Conservation (phyloP, 75 land plant genomes). For the Pinus tabuliformis region DNA sequence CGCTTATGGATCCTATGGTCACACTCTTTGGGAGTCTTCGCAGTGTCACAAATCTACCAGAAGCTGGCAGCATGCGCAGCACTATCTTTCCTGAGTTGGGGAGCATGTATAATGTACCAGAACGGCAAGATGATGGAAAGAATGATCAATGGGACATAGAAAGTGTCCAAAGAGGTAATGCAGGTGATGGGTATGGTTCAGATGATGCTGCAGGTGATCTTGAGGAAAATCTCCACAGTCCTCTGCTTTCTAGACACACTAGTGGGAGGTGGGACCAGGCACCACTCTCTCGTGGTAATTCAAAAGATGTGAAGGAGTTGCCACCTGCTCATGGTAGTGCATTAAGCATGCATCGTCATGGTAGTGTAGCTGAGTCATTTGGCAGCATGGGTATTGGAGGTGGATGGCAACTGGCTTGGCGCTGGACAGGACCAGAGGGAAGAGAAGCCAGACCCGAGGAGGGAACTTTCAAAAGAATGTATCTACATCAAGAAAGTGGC, state of each 20-base stretch:
- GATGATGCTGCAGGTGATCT: constrained; percentile 41
- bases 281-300: neutral
- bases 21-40: constrained; percentile 80
- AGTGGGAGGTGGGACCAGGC: constrained; percentile 18
- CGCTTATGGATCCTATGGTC: constrained; percentile 85
- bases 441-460: constrained; percentile 53
- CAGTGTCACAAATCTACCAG: constrained; percentile 29
- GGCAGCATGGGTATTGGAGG: constrained; percentile 86
- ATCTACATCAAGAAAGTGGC: constrained; percentile 64
- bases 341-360: constrained; percentile 23
- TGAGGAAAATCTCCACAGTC: constrained; percentile 59
- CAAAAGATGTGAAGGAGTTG: constrained; percentile 31
- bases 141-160: constrained; percentile 62
- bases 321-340: constrained; percentile 29
- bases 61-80: constrained; percentile 49
- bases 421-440: constrained; percentile 63
- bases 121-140: constrained; percentile 23
- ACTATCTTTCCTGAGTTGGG: constrained; percentile 56
- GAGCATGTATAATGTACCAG: constrained; percentile 56
- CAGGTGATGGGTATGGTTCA: constrained; percentile 43
- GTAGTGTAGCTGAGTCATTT: constrained; percentile 50
- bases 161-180: constrained; percentile 33
- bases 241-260: constrained; percentile 63
- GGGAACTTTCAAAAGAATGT: constrained; percentile 78
- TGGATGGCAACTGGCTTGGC: constrained; percentile 96